Evolutionary conservation across 2,329 filamentous ascomycete species (phyloP).

Genomic region (Epichloe elymi): DNA sequence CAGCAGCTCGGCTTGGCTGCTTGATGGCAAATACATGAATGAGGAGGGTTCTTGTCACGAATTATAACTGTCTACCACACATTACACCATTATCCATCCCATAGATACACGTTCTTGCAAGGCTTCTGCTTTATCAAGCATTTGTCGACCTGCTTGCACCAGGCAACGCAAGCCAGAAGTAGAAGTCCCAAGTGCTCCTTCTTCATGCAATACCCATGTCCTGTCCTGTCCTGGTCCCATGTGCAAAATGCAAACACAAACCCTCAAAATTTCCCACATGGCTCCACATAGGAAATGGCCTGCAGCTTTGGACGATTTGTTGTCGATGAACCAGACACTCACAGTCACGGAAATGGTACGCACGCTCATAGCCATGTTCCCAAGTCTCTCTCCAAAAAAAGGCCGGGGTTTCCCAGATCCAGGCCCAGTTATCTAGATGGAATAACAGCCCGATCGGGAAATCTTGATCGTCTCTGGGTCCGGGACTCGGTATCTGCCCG

Average conservation of each 20-base stretch:
- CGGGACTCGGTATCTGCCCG: too few species aligned
- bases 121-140: not conserved
- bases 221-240: not conserved
- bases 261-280: not conserved
- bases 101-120: not conserved
- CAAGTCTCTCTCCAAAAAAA: too few species aligned
- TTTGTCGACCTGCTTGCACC: conserved; percentile 4
- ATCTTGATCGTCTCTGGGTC: too few species aligned
- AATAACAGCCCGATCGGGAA: too few species aligned
- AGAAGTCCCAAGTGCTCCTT: conserved; percentile 1
- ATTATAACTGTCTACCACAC: not conserved
- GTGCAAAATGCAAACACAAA: not conserved
- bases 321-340: too few species aligned
- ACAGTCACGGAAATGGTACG: too few species aligned
- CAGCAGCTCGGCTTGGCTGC: conserved; percentile 1
- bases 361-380: too few species aligned
- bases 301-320: not conserved
- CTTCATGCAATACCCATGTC: not conserved
- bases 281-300: not conserved
- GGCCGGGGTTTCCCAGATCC: too few species aligned
- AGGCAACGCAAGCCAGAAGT: conserved; percentile 1
- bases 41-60: not conserved
- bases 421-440: too few species aligned
- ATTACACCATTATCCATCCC: not conserved
- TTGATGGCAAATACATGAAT: not conserved